Conservation (phyloP, 768 basidiomycete species). For the Podaxis carcinomalis region DNA sequence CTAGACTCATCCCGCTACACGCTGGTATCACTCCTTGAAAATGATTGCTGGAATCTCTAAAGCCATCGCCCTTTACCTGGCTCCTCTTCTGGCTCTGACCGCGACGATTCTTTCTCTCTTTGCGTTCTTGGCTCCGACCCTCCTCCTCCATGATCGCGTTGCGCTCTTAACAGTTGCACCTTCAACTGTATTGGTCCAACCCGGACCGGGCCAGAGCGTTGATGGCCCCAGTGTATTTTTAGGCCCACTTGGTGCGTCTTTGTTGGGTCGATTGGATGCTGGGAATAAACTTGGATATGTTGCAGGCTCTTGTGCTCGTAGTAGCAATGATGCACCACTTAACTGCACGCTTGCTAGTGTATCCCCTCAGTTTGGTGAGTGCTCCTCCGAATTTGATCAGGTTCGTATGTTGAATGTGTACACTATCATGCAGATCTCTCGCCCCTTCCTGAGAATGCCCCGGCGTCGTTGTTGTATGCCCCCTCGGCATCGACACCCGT, state of each 20-base stretch:
- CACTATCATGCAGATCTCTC: constrained; percentile 47
- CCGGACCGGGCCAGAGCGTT: constrained; percentile 27
- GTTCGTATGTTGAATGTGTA: neutral
- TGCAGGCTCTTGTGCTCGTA: constrained; percentile 65
- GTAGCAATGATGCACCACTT: constrained; percentile 41
- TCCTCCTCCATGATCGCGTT: constrained; percentile 58
- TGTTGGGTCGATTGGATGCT: neutral
- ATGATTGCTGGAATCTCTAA: constrained; percentile 76
- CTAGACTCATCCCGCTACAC: neutral
- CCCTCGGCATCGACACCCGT: constrained; percentile 58
- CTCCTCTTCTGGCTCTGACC: constrained; percentile 62
- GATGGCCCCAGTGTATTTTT: constrained; percentile 71
- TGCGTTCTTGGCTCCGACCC: constrained; percentile 61
- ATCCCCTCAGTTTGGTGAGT: constrained; percentile 60
- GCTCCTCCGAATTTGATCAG: neutral
- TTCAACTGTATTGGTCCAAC: constrained; percentile 34
- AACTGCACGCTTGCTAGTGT: constrained; percentile 55
- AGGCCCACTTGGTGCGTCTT: constrained; percentile 58
- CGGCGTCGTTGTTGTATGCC: constrained; percentile 50
- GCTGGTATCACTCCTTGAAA: constrained; percentile 12
- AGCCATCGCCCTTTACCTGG: constrained; percentile 61
- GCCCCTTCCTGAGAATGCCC: constrained; percentile 52
- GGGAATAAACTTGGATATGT: neutral
- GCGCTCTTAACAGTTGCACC: constrained; percentile 63
- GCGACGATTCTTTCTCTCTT: constrained; percentile 64